phyloP scores from a whole-genome alignment of 805 yeast genomes.

The Sugiyamaella qingdaonensis region DNA sequence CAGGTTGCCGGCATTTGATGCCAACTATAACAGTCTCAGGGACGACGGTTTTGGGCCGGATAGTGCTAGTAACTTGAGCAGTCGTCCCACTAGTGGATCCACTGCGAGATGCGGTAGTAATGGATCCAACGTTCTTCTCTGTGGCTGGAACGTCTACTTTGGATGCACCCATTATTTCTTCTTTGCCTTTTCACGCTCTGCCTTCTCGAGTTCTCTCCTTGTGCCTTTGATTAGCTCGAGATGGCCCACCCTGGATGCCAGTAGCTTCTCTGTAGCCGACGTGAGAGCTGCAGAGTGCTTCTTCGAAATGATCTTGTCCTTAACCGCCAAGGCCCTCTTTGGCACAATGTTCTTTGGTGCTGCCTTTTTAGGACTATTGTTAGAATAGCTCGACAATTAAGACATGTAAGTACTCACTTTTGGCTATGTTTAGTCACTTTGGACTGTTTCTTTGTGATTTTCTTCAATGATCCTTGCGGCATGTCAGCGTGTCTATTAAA shows the following conservation, averaged over 20 bases:
- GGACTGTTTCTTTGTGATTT: conserved; percentile 17
- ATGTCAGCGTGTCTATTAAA: conserved; percentile 15
- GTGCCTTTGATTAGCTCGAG: conserved; percentile 87
- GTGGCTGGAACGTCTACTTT: too few relatives aligned
- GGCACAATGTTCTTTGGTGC: conserved; percentile 74
- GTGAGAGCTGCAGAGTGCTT: conserved; percentile 51
- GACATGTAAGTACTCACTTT: conserved; percentile 5
- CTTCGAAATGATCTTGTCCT: conserved; percentile 53
- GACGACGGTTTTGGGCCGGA: too few relatives aligned
- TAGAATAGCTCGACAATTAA: background rate
- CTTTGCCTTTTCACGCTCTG: conserved; percentile 41
- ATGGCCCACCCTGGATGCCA: conserved; percentile 90
- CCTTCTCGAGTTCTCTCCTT: conserved; percentile 73
- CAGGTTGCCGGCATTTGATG: too few relatives aligned
- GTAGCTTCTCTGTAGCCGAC: conserved; percentile 72
- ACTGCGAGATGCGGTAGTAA: too few relatives aligned
- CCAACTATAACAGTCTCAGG: too few relatives aligned
- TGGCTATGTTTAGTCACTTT: conserved; percentile 16
- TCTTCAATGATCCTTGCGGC: conserved; percentile 37
- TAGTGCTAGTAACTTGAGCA: too few relatives aligned
- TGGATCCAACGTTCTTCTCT: too few relatives aligned
- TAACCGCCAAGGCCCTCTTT: conserved; percentile 51
- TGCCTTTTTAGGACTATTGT: conserved; percentile 43
- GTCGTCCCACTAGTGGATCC: too few relatives aligned
- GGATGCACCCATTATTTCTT: conserved; percentile 5